Base-by-base conservation (phyloP, 2,329 filamentous ascomycete genomes). In the Pseudogymnoascus sp. region DNA sequence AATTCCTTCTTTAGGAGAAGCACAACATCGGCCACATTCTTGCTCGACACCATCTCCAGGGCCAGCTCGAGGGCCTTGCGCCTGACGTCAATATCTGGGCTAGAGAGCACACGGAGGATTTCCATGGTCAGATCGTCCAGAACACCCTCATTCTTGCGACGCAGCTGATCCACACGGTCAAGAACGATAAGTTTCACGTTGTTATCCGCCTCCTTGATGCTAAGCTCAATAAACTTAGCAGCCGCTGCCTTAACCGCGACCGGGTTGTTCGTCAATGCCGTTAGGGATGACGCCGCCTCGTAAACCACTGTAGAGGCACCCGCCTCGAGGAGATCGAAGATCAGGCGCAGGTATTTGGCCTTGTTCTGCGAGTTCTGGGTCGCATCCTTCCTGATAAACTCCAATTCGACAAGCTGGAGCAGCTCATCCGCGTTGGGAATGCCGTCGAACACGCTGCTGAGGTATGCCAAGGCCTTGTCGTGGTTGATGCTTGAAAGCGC, bases 121-220 rank as follows among this genome's bases (percentile, higher is more conserved):
- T 99, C 94, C 94, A 99, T 97, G 4, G 90, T 91, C 58, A 97
- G 78, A 71, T 99, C 94, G 72, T 97, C 92, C 63, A 99, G 77
- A 19, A 97, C 86, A 60, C 92, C 92, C 72, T 94, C 90, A 69
- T 96, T 95, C 76, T 91, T 91, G 73, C 88, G 87, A 69, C 92
- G 84, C 66, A 97, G 76, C 70, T 93, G 88, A 70, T 96, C 89
- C 38, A 99, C 94, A 52, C 93, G 89, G 72, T 97, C 94, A 45
- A 99, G 82, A 19, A 99, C 94, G 69, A 99, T 99, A 52, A 99
- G 86, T 79, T 99, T 99, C 67, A 99, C 94, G 73, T 99, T 99
- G 80, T 99, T 99, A 75, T 99, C 94, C 0, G 94, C 88, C 77
- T 97, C 94, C 78, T 96, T 96, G 74, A 99, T 97, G 73, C 90